Base-by-base conservation (phyloP, 805 yeast species). In the Metschnikowia hibisci region DNA sequence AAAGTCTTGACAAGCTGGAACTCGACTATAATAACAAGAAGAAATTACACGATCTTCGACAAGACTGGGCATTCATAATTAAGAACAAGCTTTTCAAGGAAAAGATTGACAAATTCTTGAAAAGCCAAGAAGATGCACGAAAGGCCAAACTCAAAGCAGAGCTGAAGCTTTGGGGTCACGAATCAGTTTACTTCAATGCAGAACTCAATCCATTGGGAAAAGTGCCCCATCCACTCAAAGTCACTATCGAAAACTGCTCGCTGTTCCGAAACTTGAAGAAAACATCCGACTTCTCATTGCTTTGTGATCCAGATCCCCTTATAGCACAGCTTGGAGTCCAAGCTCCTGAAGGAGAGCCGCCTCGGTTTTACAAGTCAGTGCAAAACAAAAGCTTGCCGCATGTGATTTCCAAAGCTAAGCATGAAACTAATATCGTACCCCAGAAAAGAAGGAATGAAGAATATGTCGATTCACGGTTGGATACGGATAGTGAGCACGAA, bases 171-270 rank as follows among this genome's bases (percentile, higher is more conserved):
- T 61, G 76, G 52, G 82, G 81, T 2, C 54, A 51, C 23, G 61
- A 68, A 30, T 80, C 86, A 6, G 66, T 80, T 1, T 82, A 76
- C 55, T 81, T 77, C 58, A 83, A 82, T 51, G 80, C 82, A 4
- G 86, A 82, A 47, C 72, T 84, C 65, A 82, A 82, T 46, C 81
- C 83, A 2, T 54, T 71, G 4, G 88, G 88, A 0, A 60, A 54
- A 37, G 77, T 81, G 0, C 84, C 85, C 0, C 20, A 37, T 18
- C 9, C 26, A 25, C 25, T 14, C n/a, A 40, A 41, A 10, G 22
- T 37, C 13, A 31, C 38, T 6, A 30, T 38, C 2, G 38, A 26
- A 10, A 41, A 46, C 4, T 52, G 61, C 13, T 51, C 50, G 32
- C 52, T 51, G 5, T 44, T 62, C 8, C 57, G 57, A 5, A 67